Percentiles rank a stretch among this genome's conserved stretches.
Conservation (phyloP, 441 rosid genomes). For the Raphanus hybrid region DNA sequence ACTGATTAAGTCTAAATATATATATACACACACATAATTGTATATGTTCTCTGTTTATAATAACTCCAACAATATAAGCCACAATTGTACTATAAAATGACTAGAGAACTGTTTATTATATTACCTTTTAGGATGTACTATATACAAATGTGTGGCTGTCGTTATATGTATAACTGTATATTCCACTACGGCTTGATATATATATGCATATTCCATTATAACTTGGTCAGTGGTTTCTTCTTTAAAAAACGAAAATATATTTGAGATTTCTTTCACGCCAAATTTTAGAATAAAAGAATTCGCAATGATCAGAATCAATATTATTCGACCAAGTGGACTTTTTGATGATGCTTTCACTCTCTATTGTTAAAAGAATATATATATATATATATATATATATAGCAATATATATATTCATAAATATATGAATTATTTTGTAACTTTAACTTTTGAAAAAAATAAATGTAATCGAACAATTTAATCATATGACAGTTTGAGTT, state of each 20-base stretch:
- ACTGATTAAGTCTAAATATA: no score
- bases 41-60: background rate
- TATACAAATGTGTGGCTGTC: conserved; percentile 32
- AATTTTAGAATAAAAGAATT: conserved; percentile 15
- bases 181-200: background rate
- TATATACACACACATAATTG: background rate
- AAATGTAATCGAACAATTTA: background rate
- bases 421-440: conserved; percentile 8
- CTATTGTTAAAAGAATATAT: conserved; percentile 1
- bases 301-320: conserved; percentile 25
- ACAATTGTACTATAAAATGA: conserved; percentile 7
- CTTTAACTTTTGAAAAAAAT: conserved; percentile 29
- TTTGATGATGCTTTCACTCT: conserved; percentile 16
- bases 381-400: background rate
- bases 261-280: conserved; percentile 2
- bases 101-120: background rate
- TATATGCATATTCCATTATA: conserved; percentile 28
- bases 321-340: conserved; percentile 10
- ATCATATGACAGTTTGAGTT: conserved; percentile 14
- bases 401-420: background rate
- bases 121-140: conserved; percentile 25
- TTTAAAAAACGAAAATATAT: background rate
- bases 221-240: conserved; percentile 22
- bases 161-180: conserved; percentile 4
- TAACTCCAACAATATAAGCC: conserved; percentile 23